phyloP scores from a whole-genome alignment of 495 filamentous ascomycete species.

The Podospora comata region DNA sequence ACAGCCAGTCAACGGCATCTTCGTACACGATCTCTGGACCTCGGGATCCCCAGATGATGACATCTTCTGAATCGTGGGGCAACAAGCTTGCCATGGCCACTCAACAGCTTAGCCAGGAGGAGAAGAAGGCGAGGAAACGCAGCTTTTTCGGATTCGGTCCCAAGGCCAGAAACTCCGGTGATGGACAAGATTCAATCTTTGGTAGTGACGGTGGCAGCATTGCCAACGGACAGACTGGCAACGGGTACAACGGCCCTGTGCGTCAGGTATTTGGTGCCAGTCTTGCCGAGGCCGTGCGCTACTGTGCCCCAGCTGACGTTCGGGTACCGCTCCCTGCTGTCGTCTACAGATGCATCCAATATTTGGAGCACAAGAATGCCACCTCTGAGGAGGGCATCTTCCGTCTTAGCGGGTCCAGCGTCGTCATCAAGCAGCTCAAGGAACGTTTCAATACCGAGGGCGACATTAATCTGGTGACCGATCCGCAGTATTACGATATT shows the following conservation, averaged over 20 bases:
- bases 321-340: conserved; percentile 82
- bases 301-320: conserved; percentile 67
- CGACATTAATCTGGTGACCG: conserved; percentile 82
- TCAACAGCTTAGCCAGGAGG: conserved; percentile 55
- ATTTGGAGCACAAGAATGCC: conserved; percentile 79
- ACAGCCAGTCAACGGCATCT: conserved; percentile 36
- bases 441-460: conserved; percentile 93
- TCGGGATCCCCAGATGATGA: conserved; percentile 80
- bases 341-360: conserved; percentile 94
- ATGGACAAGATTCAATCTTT: conserved; percentile 48
- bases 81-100: conserved; percentile 56
- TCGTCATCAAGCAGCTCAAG: conserved; percentile 84
- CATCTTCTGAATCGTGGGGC: conserved; percentile 84
- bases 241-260: conserved; percentile 54
- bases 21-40: conserved; percentile 77
- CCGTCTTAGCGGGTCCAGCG: conserved; percentile 88
- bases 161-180: conserved; percentile 48
- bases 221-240: conserved; percentile 23
- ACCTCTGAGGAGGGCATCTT: conserved; percentile 92
- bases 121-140: conserved; percentile 79
- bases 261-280: conserved; percentile 83
- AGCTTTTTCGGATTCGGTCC: conserved; percentile 90
- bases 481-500: conserved; percentile 87
- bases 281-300: conserved; percentile 80
- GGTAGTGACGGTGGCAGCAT: conserved; percentile 33